Base-by-base conservation (phyloP, 106 monocot species). In the Dendrobium chrysotoxum region DNA sequence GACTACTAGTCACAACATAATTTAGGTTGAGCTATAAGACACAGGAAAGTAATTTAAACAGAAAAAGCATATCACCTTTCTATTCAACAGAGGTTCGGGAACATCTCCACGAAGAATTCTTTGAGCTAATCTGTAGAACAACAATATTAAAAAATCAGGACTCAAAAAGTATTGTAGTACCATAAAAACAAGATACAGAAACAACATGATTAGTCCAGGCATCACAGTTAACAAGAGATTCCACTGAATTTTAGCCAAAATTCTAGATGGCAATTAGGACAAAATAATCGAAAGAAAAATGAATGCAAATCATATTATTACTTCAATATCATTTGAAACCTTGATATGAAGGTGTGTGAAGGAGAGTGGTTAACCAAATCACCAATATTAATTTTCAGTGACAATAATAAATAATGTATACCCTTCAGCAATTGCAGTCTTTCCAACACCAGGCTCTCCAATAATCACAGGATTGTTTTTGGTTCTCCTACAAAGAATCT, bases 391-490 rank as follows among this genome's bases (percentile, higher is more conserved):
- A 10, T 61, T 61, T 61, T 23, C 61, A 50, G 39, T 26, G 30
- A 57, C 16, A 78, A 18, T 17, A 35, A 35, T 35, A 35, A 35
- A 35, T 35, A 0, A 35, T 35, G 35, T 3, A 35, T 35, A 35
- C 35, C 35, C 35, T 35, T 35, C 35, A 55, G 92, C 95, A 75
- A 95, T 95, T 44, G 95, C 90, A 77, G 95, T 95, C 89, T 95
- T 95, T n/a, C 92, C 95, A 80, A 95, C 92, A 79, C 92, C 95
- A 83, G 92, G 95, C 81, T 95, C 95, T 12, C 95, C 95, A 82
- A 95, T 95, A 78, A 95, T 95, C 8, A 95, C 95, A 78, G 92
- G 95, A 75, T 95, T 95, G 46, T 95, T 95, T 80, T 95, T 95
- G 20, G 92, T 95, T 81, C 92, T 87, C 78, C 92, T 88, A 50